phyloP scores from a whole-genome alignment of 2,329 filamentous ascomycete genomes.

The Chaetomiaceae sp. region DNA sequence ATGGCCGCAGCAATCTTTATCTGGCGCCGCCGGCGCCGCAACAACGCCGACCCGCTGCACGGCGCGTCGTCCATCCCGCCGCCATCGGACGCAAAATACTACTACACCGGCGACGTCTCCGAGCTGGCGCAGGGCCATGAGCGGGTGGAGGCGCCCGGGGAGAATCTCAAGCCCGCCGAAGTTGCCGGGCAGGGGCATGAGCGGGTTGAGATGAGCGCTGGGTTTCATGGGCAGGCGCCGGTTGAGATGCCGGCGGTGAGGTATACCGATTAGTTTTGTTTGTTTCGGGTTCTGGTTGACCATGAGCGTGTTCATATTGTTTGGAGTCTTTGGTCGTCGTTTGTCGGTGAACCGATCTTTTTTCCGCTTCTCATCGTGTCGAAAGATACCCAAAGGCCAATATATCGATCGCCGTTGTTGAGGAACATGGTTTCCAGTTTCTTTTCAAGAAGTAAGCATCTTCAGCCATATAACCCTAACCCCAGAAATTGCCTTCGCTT shows the following conservation, averaged over 20 bases:
- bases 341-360: no score
- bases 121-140: not conserved
- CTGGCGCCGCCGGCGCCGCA: conserved; percentile 4
- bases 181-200: not conserved
- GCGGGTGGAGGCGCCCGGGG: not conserved
- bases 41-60: not conserved
- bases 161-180: not conserved
- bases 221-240: not conserved
- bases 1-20: conserved; percentile 11
- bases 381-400: no score
- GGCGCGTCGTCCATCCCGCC: not conserved
- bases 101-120: not conserved
- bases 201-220: not conserved
- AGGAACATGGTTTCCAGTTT: no score
- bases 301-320: no score
- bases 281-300: no score
- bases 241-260: conserved; percentile 8
- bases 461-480: no score
- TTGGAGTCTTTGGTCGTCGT: no score
- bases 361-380: no score
- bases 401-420: no score
- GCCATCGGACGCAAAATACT: not conserved
- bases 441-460: no score
- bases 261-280: not conserved
- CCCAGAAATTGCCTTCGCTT: no score